Base-by-base conservation (phyloP, 306 rosid genomes). In the Hylodesmum podocarpum region DNA sequence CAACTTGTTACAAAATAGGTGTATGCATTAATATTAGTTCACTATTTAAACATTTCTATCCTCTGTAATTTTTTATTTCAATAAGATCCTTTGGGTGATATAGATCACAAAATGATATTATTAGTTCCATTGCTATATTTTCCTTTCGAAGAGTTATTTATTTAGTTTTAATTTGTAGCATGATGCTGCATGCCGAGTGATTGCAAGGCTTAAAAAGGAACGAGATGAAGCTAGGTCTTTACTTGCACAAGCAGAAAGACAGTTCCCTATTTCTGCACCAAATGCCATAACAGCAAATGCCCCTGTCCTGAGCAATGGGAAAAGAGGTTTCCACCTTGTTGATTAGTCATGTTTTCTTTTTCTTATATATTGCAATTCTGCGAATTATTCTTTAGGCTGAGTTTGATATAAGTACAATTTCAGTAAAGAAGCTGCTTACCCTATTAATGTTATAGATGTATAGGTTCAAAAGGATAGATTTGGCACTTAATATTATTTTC, bases 121-220 rank as follows among this genome's bases (percentile, higher is more conserved):
- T 16, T 73, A 47, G 13, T 55, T n/a, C 41, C 47, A 1, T 50
- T 67, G 19, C 29, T 21, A 71, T 69, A 28, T 53, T 22, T 75
- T 72, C 36, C 3, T 11, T 64, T 44, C 11, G 37, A 19, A 12
- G 40, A 43, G 14, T 58, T 85, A 55, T 63, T 78, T 71, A 5
- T 69, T 70, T 53, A 24, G 72, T 76, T 80, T 70, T 57, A 41
- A 55, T 76, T 66, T 86, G 73, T 77, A 94, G 98, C 98, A 94
- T 75, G 98, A 94, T 91, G 98, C 98, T 62, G 98, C 98, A 21
- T 94, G 98, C 80, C 97, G 98, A 44, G 97, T 94, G 78, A 94
- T 94, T 83, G 94, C 97, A 22, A 88, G 98, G 53, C 94, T 94
- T 40, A 91, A 86, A 68, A 94, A 91, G 76, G 97, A 94, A 86